Base-by-base conservation (phyloP, 2,329 filamentous ascomycete genomes). In the Coniochaeta sp. region DNA sequence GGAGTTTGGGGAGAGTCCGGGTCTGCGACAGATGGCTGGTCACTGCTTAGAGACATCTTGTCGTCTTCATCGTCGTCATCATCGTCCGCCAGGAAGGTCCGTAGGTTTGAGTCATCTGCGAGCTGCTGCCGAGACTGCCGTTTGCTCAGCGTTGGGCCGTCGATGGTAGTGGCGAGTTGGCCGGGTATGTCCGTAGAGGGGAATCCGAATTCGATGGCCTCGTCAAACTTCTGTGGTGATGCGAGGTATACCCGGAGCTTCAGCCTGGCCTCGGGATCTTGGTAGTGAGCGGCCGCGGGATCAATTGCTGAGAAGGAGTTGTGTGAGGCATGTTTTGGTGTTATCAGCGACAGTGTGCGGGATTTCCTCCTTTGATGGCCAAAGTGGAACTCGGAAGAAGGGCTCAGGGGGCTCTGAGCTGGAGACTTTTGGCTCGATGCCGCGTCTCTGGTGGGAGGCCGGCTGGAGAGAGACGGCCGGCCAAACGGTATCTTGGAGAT, bases 201-300 rank as follows among this genome's bases (percentile, higher is more conserved):
- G 61, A 96, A 97, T 0, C 92, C 92, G 67, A 95, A 96, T 65
- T 95, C 89, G 50, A 97, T 81, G 1, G 89, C 91, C 68, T 97
- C 92, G 64, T 97, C 92, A 60, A 97, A 97, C 65, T 95, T 96
- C 59, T 95, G 89, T 1, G 91, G 87, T 1, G 91, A 95, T 7
- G 89, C 87, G 18, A 96, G 79, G 61, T 91, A 96, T 6, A 89
- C 83, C 12, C 91, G 84, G 18, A 97, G 74, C 69, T 95, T 96
- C 60, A 89, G 77, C 30, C 92, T 82, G 33, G 91, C 89, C 64
- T 95, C 89, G 0, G 91, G 90, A 60, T 96, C 91, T 65, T 90
- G 89, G 63, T 96, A 96, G 69, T 96, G 87, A 32, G 88, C 82
- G 4, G 89, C 87, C 30, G 79, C 76, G 4, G 85, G 78, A 60